Conservation (phyloP, 306 rosid genomes). For the Herpetospermum pedunculosum region DNA sequence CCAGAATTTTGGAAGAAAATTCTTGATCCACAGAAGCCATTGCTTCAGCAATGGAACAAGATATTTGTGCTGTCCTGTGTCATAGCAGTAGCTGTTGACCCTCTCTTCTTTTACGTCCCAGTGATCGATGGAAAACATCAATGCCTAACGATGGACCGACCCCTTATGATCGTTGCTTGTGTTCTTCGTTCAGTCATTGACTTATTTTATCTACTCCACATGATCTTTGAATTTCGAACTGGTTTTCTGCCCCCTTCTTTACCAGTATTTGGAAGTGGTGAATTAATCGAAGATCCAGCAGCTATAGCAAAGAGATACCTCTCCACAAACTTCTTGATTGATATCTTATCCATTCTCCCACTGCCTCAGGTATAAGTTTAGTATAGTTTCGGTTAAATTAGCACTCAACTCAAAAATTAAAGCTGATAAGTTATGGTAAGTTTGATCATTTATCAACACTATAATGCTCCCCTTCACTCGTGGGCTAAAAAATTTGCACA, state of each 20-base stretch:
- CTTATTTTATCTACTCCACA: constrained; percentile 55
- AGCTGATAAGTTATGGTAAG: neutral
- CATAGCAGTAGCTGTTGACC: constrained; percentile 68
- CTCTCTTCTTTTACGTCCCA: constrained; percentile 67
- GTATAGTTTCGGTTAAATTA: neutral
- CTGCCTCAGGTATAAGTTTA: constrained; percentile 62
- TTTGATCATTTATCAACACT: neutral
- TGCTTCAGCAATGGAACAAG: constrained; percentile 83
- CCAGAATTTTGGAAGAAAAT: constrained; percentile 20
- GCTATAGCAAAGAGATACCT: constrained; percentile 67
- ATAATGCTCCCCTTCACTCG: neutral
- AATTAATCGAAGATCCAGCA: constrained; percentile 31
- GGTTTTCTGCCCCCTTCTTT: constrained; percentile 86
- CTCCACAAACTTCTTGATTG: constrained; percentile 51
- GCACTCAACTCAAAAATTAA: neutral
- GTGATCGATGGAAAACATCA: constrained; percentile 9
- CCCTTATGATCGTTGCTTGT: constrained; percentile 32
- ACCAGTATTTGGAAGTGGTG: constrained; percentile 81
- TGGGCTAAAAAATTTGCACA: neutral
- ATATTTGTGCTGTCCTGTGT: constrained; percentile 65
- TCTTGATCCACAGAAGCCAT: constrained; percentile 66
- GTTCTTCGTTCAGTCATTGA: constrained; percentile 77
- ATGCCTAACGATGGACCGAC: constrained; percentile 31
- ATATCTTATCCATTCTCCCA: constrained; percentile 71
- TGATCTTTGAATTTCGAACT: constrained; percentile 66